Base-by-base conservation (phyloP, 225 moss, liverwort and hornwort genomes). In the Pseudisothecium myosuroides region DNA sequence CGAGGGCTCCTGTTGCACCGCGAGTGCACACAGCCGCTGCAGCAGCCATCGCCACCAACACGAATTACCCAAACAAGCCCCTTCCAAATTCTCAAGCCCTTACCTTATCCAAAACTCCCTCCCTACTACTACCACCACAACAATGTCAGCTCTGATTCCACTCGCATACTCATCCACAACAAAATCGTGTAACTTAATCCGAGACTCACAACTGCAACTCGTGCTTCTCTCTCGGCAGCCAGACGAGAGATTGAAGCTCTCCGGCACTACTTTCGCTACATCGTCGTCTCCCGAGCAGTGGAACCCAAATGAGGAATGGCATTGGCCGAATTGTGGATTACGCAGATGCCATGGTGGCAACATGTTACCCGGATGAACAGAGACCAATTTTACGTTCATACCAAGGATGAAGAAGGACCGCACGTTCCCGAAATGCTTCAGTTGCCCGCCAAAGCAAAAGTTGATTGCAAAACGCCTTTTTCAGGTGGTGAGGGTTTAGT, bases 301-400 rank as follows among this genome's bases (percentile, higher is more conserved):
- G 47, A 88, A 76, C 60, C 73, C 62, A 36, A 41, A 50, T 21
- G 75, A 45, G 80, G 58, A 36, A 32, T 75, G 72, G 50, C 76
- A 93, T 90, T 92, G 90, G 91, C 77, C 60, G 87, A 73, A 82
- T 34, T 17, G 80, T 87, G 93, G 93, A 92, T 93, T 80, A 32
- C 87, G 78, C 68, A 88, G 81, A 22, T 74, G 92, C 89, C 90
- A 92, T 87, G 79, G 60, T 85, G 92, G 93, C 92, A 90, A 63
- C 77, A 43, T 71, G 69, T 12, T 31, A 31, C 50, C 43, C 28
- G 62, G 87, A 91, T 84, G 87, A 31, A 88, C 76, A 77, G 82
- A 9, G 28, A 45, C 9, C 37, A 37, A 29, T 45, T 59, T 43
- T 29, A 8, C 21, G 31, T 69, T 45, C 43, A 22, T 6, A 7